These are phyloP conservation scores for Fraxinus platypoda DNA, from an alignment of 305 asterid species.

Conservation along the genomic window DNA sequence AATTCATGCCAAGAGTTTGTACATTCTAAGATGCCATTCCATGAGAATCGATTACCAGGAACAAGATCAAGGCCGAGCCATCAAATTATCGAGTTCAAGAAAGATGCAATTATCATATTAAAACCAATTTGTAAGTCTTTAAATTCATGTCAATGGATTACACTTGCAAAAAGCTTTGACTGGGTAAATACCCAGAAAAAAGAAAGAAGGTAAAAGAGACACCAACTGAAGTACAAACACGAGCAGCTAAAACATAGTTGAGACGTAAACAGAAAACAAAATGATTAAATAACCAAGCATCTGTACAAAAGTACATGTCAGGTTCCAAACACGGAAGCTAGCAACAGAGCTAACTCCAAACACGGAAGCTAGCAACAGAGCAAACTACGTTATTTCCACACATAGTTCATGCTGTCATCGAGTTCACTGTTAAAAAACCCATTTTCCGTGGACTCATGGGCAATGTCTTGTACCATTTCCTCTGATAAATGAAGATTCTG, in stretches of 20 bases:
- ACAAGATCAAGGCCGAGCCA: neutral
- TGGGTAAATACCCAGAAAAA: constrained; percentile 20
- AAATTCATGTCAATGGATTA: constrained; percentile 36
- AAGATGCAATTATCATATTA: neutral
- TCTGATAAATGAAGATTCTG: constrained; percentile 58
- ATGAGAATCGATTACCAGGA: neutral
- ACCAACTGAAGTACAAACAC: constrained; percentile 31
- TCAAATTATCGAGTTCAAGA: neutral
- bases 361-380: constrained; percentile 7
- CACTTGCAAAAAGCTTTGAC: constrained; percentile 34
- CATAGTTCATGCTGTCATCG: constrained; percentile 67
- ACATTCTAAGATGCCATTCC: neutral
- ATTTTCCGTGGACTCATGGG: constrained; percentile 65
- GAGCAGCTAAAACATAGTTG: constrained; percentile 27
- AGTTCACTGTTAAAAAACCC: constrained; percentile 68
- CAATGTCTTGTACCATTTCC: constrained; percentile 58
- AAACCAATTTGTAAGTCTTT: constrained; percentile 1
- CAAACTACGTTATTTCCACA: constrained; percentile 52
- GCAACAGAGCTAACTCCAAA: constrained; percentile 17
- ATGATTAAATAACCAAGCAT: constrained; percentile 18
- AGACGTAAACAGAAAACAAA: neutral
- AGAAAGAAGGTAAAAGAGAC: constrained; percentile 1
- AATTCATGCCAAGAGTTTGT: neutral
- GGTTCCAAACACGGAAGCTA: constrained; percentile 13
- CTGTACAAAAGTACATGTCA: constrained; percentile 43